Percentiles rank a stretch among this genome's conserved stretches.
phyloP scores from a whole-genome alignment of 1,284 basidiomycete species.

The Moesziomyces sp. region DNA sequence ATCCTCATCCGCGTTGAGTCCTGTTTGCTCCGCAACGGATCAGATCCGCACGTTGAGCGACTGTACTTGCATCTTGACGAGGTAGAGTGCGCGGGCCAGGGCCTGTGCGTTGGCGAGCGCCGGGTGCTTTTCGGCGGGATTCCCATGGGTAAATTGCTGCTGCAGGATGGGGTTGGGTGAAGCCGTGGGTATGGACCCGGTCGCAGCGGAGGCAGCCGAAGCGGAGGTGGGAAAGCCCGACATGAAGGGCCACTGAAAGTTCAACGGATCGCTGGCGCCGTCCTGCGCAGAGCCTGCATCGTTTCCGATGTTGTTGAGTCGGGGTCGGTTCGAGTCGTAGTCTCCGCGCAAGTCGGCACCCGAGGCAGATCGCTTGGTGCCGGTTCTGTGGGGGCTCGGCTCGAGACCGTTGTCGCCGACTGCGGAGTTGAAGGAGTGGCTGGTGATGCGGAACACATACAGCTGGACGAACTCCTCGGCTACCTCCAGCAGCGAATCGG shows the following conservation, averaged over 20 bases:
- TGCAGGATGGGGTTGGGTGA: slow-evolving; percentile 23
- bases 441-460: slow-evolving; percentile 46
- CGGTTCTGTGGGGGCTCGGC: slow-evolving; percentile 1
- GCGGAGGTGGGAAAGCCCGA: slow-evolving; percentile 29
- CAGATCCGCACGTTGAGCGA: slow-evolving; percentile 26
- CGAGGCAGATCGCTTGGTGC: slow-evolving; percentile 35
- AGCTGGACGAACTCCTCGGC: slow-evolving; percentile 50
- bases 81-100: slow-evolving; percentile 38
- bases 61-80: slow-evolving; percentile 48
- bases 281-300: slow-evolving; percentile 6
- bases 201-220: not conserved
- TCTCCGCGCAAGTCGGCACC: slow-evolving; percentile 16
- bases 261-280: slow-evolving; percentile 17
- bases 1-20: no score
- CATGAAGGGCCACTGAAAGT: slow-evolving; percentile 49
- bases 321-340: slow-evolving; percentile 4
- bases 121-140: slow-evolving; percentile 47
- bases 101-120: slow-evolving; percentile 47
- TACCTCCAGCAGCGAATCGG: slow-evolving; percentile 33
- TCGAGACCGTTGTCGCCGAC: not conserved
- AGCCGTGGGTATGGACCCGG: slow-evolving; percentile 1
- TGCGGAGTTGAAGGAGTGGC: slow-evolving; percentile 41
- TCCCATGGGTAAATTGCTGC: slow-evolving; percentile 29
- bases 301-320: not conserved
- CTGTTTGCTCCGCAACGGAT: not conserved